Base-by-base conservation (phyloP, 2,329 filamentous ascomycete genomes). In the Coleophoma eucalyptorum region DNA sequence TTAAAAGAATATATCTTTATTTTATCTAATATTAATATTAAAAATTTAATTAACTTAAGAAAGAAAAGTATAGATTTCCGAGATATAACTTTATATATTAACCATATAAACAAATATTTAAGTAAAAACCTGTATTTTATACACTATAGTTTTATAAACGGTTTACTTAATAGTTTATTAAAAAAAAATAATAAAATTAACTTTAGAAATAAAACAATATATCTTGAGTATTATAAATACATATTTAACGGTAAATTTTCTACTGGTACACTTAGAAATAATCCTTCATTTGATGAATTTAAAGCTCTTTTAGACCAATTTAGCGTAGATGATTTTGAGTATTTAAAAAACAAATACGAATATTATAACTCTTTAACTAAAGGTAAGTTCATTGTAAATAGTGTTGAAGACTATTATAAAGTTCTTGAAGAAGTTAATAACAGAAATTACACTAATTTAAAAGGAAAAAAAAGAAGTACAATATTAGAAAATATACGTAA, bases 401-500 rank as follows among this genome's bases (percentile, higher is more conserved):
- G n/a, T n/a, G n/a, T n/a, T n/a, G n/a, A n/a, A n/a, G n/a, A n/a
- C n/a, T n/a, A n/a, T n/a, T n/a, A n/a, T n/a, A n/a, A n/a, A n/a
- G n/a, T n/a, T n/a, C n/a, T n/a, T n/a, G n/a, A n/a, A n/a, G n/a
- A n/a, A n/a, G n/a, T n/a, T n/a, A n/a, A n/a, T n/a, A n/a, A n/a
- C n/a, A n/a, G n/a, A n/a, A n/a, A n/a, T n/a, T n/a, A n/a, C n/a
- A n/a, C n/a, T n/a, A n/a, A 35, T 35, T 10, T 35, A 35, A 35
- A 35, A 35, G 33, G n/a, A 35, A n/a, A 35, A 10, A 35, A 35
- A 35, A 35, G n/a, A 35, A n/a, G n/a, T 45, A 53, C 56, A 56
- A 54, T 53, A 52, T 54, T 58, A 50, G 54, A 52, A 46, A 53
- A 52, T 55, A 56, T 53, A 54, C 59, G 56, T 55, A 55, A 50